A percentile compares a stretch with the other conserved stretches of the same genome.
Evolutionary conservation across 371 early-diverging fungal genomes (phyloP).

Genomic region (Rhizopus arrhizus): DNA sequence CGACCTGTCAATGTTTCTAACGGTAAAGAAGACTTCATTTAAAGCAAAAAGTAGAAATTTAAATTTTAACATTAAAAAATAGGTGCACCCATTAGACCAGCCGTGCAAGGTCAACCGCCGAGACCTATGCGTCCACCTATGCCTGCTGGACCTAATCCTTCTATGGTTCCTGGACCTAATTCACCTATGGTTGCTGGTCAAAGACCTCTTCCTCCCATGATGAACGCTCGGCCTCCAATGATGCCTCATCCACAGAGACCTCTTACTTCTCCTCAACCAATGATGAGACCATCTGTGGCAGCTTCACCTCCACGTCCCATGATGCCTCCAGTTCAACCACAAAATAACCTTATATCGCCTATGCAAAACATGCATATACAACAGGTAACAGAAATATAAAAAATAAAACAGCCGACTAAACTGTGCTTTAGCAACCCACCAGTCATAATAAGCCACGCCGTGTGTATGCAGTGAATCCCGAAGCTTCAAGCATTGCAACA

Average conservation of each 20-base stretch:
- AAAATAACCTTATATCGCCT: conserved; percentile 21
- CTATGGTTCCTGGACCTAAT: background rate
- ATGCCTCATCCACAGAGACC: no score
- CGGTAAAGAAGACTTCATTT: background rate
- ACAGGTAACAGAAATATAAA: background rate
- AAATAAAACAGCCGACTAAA: background rate
- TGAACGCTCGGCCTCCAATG: background rate
- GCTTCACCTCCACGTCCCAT: background rate
- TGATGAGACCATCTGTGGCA: conserved; percentile 1
- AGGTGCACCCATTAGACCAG: conserved; percentile 4
- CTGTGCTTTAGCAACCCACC: conserved; percentile 1
- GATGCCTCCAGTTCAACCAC: no score
- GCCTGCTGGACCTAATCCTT: background rate
- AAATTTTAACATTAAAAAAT: background rate
- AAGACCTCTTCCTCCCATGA: background rate
- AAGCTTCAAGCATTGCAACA: conserved; percentile 14
- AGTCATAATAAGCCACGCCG: conserved; percentile 33
- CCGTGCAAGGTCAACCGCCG: background rate
- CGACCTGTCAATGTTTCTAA: conserved; percentile 1
- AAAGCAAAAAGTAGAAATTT: background rate
- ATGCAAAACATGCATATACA: conserved; percentile 43
- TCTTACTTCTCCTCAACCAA: background rate
- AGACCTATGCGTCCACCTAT: conserved; percentile 1
- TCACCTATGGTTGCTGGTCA: background rate
- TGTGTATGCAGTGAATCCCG: conserved; percentile 46